These are phyloP conservation scores for Murraya koenigii DNA, from an alignment of 345 rosid genomes.

Conservation along the genomic window DNA sequence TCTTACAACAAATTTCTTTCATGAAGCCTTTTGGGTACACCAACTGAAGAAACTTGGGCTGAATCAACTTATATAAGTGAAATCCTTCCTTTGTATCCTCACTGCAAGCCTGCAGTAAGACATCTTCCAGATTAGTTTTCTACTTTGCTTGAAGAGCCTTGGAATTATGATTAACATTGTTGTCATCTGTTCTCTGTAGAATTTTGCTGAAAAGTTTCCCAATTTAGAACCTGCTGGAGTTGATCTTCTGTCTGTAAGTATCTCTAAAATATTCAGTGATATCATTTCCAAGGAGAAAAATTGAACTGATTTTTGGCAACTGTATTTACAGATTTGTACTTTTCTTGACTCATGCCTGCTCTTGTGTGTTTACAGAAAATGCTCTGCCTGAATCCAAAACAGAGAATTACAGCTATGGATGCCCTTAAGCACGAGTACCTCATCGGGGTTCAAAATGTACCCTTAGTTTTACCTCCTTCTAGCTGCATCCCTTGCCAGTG, in stretches of 20 bases:
- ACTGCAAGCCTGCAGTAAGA: not conserved
- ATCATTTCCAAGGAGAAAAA: not conserved
- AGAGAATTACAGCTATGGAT: not conserved
- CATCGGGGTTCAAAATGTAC: not conserved
- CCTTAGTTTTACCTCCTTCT: not conserved
- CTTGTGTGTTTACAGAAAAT: not conserved
- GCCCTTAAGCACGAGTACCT: not conserved
- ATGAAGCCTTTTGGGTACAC: conserved; percentile 9
- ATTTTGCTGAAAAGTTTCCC: not conserved
- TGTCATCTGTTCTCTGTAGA: not conserved
- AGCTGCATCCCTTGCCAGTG: not conserved
- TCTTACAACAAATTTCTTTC: not conserved
- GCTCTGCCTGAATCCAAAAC: not conserved
- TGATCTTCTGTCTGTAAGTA: conserved; percentile 4
- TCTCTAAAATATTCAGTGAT: not conserved
- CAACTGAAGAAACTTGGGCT: not conserved
- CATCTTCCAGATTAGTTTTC: not conserved
- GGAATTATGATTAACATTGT: not conserved
- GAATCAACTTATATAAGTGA: not conserved
- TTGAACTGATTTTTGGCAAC: not conserved
- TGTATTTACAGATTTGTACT: not conserved
- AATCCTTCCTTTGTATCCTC: not conserved
- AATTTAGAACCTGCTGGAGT: not conserved
- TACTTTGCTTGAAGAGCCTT: not conserved
- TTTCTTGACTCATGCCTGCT: not conserved